These are phyloP conservation scores for Candida boleticola DNA, from an alignment of 805 yeast genomes.

Conservation along the genomic window DNA sequence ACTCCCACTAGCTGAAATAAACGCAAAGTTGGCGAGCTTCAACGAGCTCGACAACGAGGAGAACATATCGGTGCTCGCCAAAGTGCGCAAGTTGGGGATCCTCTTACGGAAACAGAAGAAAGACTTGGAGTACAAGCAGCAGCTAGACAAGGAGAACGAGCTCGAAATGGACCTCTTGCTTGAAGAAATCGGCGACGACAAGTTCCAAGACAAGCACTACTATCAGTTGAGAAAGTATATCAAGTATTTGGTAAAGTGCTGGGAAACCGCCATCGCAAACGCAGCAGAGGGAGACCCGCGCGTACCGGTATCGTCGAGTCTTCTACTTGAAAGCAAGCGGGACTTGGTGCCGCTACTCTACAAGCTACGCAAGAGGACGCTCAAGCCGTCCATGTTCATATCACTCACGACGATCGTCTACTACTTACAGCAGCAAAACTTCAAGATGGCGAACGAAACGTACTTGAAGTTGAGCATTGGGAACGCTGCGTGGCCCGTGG, in stretches of 20 bases:
- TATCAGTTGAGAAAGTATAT: constrained; percentile 48
- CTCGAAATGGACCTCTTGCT: constrained; percentile 15
- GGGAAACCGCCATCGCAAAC: constrained; percentile 27
- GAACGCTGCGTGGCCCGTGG: constrained; percentile 91
- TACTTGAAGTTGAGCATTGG: constrained; percentile 80
- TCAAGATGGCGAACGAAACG: constrained; percentile 56
- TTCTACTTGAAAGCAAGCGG: constrained; percentile 31
- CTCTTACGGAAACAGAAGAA: constrained; percentile 15
- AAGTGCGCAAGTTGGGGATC: constrained; percentile 17
- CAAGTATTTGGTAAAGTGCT: constrained; percentile 40
- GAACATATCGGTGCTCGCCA: constrained; percentile 15
- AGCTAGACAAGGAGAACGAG: constrained; percentile 24
- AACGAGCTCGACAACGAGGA: constrained; percentile 13
- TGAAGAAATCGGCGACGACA: constrained; percentile 28
- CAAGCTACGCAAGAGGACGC: constrained; percentile 28
- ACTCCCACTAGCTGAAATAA: constrained; percentile 24
- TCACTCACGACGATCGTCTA: constrained; percentile 59
- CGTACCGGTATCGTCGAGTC: neutral
- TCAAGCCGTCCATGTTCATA: constrained; percentile 47
- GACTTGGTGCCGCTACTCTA: constrained; percentile 53
- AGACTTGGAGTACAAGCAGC: constrained; percentile 20
- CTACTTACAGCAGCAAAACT: constrained; percentile 56
- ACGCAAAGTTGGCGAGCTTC: constrained; percentile 16
- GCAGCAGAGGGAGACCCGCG: neutral
- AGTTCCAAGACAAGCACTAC: constrained; percentile 23